phyloP scores from a whole-genome alignment of 768 basidiomycete genomes.

The Boletus tylopilopsis region DNA sequence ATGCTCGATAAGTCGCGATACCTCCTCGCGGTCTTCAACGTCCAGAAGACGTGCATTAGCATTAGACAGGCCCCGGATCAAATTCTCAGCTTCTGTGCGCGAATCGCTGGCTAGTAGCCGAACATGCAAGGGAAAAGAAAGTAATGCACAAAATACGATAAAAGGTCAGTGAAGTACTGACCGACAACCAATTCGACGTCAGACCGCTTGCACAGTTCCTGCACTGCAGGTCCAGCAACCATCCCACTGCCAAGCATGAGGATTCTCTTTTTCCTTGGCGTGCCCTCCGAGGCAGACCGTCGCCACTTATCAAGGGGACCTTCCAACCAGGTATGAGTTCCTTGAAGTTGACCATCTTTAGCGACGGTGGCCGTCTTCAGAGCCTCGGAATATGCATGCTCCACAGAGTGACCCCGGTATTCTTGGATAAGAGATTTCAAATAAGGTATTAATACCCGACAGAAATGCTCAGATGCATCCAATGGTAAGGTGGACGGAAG shows the following conservation, averaged over 20 bases:
- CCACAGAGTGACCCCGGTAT: conserved; percentile 31
- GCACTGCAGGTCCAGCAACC: conserved; percentile 87
- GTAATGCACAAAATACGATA: conserved; percentile 9
- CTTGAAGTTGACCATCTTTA: conserved; percentile 48
- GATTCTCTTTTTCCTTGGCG: conserved; percentile 53
- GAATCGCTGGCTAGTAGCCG: conserved; percentile 66
- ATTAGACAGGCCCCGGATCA: conserved; percentile 43
- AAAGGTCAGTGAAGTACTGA: conserved; percentile 38
- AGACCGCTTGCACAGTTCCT: conserved; percentile 57
- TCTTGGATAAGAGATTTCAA: conserved; percentile 50
- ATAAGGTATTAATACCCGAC: conserved; percentile 61
- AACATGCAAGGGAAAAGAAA: conserved; percentile 4
- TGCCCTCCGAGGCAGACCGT: conserved; percentile 5
- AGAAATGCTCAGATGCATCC: conserved; percentile 81
- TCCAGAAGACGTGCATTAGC: conserved; percentile 59
- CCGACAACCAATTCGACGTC: conserved; percentile 77
- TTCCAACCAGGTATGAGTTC: conserved; percentile 56
- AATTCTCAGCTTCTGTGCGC: conserved; percentile 48
- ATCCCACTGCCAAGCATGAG: conserved; percentile 91
- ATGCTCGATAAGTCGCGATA: conserved; percentile 50
- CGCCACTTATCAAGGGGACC: conserved; percentile 46
- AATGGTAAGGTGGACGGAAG: conserved; percentile 80
- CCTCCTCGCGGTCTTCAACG: conserved; percentile 44
- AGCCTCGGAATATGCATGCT: conserved; percentile 37
- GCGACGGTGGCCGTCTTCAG: conserved; percentile 74